phyloP scores from a whole-genome alignment of 2,329 filamentous ascomycete genomes.

The Hymenoscyphus albidus region DNA sequence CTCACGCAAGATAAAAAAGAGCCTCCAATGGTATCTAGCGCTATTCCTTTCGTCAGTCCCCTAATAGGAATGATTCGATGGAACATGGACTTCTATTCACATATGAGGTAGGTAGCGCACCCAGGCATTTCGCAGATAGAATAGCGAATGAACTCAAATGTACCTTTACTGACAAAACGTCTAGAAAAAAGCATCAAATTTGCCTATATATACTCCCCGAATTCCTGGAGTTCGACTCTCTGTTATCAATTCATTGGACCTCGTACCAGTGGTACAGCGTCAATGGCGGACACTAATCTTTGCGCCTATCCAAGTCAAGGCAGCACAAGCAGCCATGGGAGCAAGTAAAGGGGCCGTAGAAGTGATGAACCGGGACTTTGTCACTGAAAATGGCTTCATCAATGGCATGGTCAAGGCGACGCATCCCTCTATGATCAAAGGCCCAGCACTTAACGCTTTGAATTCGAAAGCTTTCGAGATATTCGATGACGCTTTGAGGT shows the following conservation, averaged over 20 bases:
- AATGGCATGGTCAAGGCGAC: constrained; percentile 5
- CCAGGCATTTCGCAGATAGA: neutral
- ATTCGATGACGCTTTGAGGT: neutral
- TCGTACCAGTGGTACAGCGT: constrained; percentile 8
- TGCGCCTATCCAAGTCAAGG: constrained; percentile 7
- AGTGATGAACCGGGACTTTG: constrained; percentile 8
- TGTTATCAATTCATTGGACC: constrained; percentile 6
- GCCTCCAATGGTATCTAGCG: constrained; percentile 6
- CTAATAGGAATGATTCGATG: constrained; percentile 2
- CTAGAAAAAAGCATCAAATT: constrained; percentile 1
- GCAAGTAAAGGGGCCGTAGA: constrained; percentile 2
- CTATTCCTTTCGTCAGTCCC: constrained; percentile 11
- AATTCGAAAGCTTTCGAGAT: constrained; percentile 8
- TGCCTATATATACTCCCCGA: constrained; percentile 9
- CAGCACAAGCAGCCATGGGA: constrained; percentile 9
- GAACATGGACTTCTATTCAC: neutral
- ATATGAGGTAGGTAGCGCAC: constrained; percentile 3
- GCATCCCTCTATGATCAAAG: constrained; percentile 7
- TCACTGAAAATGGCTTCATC: constrained; percentile 12
- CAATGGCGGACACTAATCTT: constrained; percentile 2
- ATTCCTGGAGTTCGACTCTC: constrained; percentile 4
- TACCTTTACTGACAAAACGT: neutral
- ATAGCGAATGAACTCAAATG: neutral
- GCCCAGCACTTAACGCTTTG: constrained; percentile 11
- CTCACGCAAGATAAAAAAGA: constrained; percentile 10